A percentile compares a stretch with the other conserved stretches of the same genome.
phyloP scores from a whole-genome alignment of 176 grass and related monocot genomes.

The Olyra latifolia region DNA sequence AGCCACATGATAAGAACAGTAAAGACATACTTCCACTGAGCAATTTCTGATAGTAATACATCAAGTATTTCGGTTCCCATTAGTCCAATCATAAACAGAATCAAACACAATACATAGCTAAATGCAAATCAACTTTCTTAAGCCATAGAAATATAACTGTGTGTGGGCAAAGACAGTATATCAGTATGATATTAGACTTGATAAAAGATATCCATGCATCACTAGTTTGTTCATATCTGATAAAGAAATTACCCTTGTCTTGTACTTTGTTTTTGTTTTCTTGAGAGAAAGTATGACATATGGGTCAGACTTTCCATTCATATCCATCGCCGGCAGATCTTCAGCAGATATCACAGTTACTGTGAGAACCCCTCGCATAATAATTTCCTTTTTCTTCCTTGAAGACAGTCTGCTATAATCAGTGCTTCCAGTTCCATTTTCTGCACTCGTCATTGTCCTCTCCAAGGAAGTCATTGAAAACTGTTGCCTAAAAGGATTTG shows the following conservation, averaged over 20 bases:
- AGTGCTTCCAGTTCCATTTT: slow-evolving; percentile 60
- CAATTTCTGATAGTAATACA: neutral
- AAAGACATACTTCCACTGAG: neutral
- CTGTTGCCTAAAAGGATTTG: slow-evolving; percentile 76
- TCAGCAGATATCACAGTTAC: slow-evolving; percentile 83
- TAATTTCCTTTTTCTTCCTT: slow-evolving; percentile 82
- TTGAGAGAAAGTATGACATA: slow-evolving; percentile 86
- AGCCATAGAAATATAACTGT: neutral
- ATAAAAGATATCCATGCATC: neutral
- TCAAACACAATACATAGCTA: slow-evolving; percentile 7
- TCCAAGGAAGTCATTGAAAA: slow-evolving; percentile 93
- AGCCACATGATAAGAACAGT: slow-evolving; percentile 16
- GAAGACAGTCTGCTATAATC: slow-evolving; percentile 45
- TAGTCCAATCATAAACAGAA: neutral
- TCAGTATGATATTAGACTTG: slow-evolving; percentile 11
- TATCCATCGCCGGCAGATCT: slow-evolving; percentile 89
- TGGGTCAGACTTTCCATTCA: slow-evolving; percentile 86
- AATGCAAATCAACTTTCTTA: neutral
- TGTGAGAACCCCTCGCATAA: slow-evolving; percentile 80
- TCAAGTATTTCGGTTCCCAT: slow-evolving; percentile 4
- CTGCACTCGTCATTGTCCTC: slow-evolving; percentile 58
- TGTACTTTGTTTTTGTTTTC: slow-evolving; percentile 88
- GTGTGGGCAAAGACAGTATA: neutral
- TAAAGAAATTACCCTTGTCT: slow-evolving; percentile 80
- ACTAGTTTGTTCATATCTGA: slow-evolving; percentile 12